Conservation (phyloP, 306 rosid genomes). For the Oxytropis ochrocephala region DNA sequence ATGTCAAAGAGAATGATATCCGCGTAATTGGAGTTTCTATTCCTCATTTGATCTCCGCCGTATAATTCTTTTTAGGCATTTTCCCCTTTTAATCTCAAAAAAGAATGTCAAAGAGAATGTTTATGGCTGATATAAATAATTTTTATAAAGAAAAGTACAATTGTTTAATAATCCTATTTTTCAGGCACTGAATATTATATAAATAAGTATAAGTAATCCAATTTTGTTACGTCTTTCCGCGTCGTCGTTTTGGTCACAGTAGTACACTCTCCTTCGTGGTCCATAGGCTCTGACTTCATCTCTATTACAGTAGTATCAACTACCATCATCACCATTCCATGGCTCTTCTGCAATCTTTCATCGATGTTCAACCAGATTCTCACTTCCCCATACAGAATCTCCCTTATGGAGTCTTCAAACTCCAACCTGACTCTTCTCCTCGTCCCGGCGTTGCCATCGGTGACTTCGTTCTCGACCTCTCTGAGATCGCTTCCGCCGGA, state of each 20-base stretch:
- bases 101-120: too few relatives aligned
- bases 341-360: slow-evolving; percentile 57
- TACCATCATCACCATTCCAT: not conserved
- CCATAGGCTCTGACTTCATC: not conserved
- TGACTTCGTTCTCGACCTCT: slow-evolving; percentile 77
- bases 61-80: too few relatives aligned
- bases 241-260: not conserved
- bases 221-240: too few relatives aligned
- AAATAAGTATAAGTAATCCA: too few relatives aligned
- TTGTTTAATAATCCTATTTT: too few relatives aligned
- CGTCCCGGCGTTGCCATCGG: slow-evolving; percentile 92
- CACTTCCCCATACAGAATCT: slow-evolving; percentile 92
- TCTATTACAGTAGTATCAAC: not conserved
- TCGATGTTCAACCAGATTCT: slow-evolving; percentile 59
- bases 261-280: not conserved
- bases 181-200: too few relatives aligned
- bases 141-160: too few relatives aligned
- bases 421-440: slow-evolving; percentile 35
- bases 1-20: too few relatives aligned
- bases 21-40: too few relatives aligned
- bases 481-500: slow-evolving; percentile 58
- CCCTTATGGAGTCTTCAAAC: slow-evolving; percentile 82
- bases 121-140: too few relatives aligned
- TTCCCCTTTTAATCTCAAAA: too few relatives aligned
- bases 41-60: too few relatives aligned